Evolutionary conservation across 2,329 filamentous ascomycete species (phyloP), one percentile per base, ranked within the genome.

Genomic region (Stagonosporopsis rhizophila): DNA sequence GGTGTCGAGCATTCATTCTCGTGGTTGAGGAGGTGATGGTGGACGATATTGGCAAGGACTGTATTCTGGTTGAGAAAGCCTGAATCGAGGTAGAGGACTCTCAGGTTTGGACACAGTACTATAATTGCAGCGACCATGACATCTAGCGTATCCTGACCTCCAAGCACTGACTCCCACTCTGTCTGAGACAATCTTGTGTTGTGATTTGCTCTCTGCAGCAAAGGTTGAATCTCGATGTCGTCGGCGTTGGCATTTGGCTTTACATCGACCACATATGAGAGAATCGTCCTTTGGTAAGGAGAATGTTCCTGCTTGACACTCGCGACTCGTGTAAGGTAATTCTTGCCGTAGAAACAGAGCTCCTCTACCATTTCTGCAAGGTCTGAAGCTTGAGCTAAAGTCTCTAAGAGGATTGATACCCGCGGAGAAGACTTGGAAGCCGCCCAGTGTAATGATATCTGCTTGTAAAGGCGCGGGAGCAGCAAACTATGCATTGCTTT

Each of bases 51-150:
- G 14, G 25, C 3, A 39, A 53, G 34, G 17, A 46, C 35, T 35
- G 42, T 47, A 15, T 47, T 53, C 42, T 34, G 37, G 25, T 47
- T 38, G 23, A 53, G 50, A 37, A 53, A 53, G 35, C 9, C 42
- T 19, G 42, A 23, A 27, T 46, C 42, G 19, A 53, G 22, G 35
- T 37, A 22, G 34, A 53, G 42, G 22, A 41, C 42, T 28, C 14
- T 53, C 6, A 53, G 35, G 23, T 42, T 53, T 34, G 35, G 50
- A 47, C 50, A 53, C 4, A 17, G 17, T 19, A 34, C 44, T 34
- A 42, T 47, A 17, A 53, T 53, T 15, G 35, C 28, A 20, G 47
- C 28, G 28, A 25, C 44, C 28, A 51, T 44, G 3, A 37, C 17
- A 25, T 51, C 47, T 7, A 51, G 47, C 28, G 38, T 28, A 19